Evolutionary conservation across 345 rosid genomes (phyloP), one percentile per base, ranked within the genome.

Genomic region (Leavenworthia alabamica): DNA sequence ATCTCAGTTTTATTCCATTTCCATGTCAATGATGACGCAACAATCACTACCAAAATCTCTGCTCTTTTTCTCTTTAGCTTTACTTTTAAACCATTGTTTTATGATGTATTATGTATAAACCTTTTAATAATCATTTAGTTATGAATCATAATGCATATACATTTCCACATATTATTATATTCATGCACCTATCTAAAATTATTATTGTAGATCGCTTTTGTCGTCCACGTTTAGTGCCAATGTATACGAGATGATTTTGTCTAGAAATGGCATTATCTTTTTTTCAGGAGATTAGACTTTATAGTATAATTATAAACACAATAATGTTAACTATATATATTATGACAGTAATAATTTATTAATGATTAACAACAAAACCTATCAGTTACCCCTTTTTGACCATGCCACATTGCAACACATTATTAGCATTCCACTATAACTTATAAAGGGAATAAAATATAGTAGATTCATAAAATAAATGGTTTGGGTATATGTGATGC

Each of bases 21-120:
- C 60, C 65, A 56, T 49, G 66, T 71, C 66, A 64, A 71, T 41
- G 70, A 56, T 50, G 75, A 71, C 66, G 70, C 75, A 64, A 62
- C 39, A 37, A 23, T 56, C 70, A 71, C 64, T 55, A 56, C 65
- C 55, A 70, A 54, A 70, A 62, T 54, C 43, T 55, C 8, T 53
- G 35, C 12, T 28, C 39, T 43, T 52, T 45, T 14, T 23, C 33
- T 39, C 51, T 6, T 58, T 3, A 31, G 45, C 31, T 37, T 56
- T 5, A 53, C 17, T 33, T 19, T 45, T 2, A 40, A 41, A 23
- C 20, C 40, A 16, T 28, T 27, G 13, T 11, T 13, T 7, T 44
- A 54, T n/a, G 54, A 20, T 20, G 22, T 53, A 66, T 36, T 37
- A 8, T 29, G 31, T 39, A 29, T 11, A 41, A 4, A 15, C 23